phyloP scores from a whole-genome alignment of 2,329 filamentous ascomycete species.

The Hypoxylon sp. region DNA sequence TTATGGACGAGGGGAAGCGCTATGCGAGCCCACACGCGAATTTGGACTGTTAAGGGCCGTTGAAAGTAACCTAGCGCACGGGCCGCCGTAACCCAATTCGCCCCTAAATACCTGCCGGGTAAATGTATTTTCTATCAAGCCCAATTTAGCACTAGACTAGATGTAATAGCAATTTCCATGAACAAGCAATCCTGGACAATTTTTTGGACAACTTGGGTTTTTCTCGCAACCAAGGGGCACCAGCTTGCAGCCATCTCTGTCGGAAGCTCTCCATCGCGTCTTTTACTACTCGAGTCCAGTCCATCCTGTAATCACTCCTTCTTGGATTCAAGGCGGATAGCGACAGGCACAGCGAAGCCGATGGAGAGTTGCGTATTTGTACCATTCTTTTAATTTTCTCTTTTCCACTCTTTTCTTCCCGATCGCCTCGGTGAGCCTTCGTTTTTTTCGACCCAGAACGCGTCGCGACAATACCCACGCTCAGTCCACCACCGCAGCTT shows the following conservation, averaged over 20 bases:
- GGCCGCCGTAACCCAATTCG: background rate
- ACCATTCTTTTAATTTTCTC: conserved; percentile 46
- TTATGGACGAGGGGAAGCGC: conserved; percentile 43
- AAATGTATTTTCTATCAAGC: conserved; percentile 34
- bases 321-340: conserved; percentile 39
- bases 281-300: conserved; percentile 20
- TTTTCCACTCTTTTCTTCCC: conserved; percentile 30
- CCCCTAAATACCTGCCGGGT: background rate
- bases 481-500: conserved; percentile 31
- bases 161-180: conserved; percentile 45
- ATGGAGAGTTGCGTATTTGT: conserved; percentile 47
- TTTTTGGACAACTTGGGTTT: conserved; percentile 44
- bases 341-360: conserved; percentile 37
- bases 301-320: conserved; percentile 33
- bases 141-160: conserved; percentile 42
- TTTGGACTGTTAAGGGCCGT: conserved; percentile 24
- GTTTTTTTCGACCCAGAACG: conserved; percentile 39
- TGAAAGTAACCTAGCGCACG: conserved; percentile 33
- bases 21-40: conserved; percentile 39
- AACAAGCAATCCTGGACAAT: conserved; percentile 44
- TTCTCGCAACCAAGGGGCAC: conserved; percentile 41
- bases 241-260: conserved; percentile 32
- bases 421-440: conserved; percentile 37
- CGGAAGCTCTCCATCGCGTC: conserved; percentile 44
- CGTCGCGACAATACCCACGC: conserved; percentile 44